Base-by-base conservation (phyloP, 225 moss, liverwort and hornwort species). In the Pseudisothecium myosuroides region DNA sequence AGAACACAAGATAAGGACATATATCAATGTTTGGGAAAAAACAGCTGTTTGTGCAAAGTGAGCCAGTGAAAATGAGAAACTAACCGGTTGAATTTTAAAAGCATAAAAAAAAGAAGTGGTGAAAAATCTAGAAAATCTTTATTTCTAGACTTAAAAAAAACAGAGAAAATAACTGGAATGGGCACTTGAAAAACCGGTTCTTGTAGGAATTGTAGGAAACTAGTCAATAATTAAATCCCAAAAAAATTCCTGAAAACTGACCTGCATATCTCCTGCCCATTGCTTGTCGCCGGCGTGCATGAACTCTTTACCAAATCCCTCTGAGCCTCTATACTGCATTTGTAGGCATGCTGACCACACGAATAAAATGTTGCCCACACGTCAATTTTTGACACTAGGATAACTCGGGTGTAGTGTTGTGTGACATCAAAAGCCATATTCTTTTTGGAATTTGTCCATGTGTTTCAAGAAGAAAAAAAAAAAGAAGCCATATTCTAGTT, bases 271-370 rank as follows among this genome's bases (percentile, higher is more conserved):
- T 74, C 79, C 93, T 65, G 89, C 96, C 96, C 96, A 96, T 84
- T 97, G 95, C 89, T 97, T 97, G 90, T 96, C 97, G 68, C 96
- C 96, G 14, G 94, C 93, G 85, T 96, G 97, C 43, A 98, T 60
- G 77, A 96, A 98, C 23, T 65, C 87, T 84, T 96, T 95, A 4
- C 97, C 97, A 86, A 97, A 97, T 29, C 97, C 97, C 26, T 94
- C 94, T 7, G 91, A 92, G 39, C 90, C 92, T 91, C 89, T 85
- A 9, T 89, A 92, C 65, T 91, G 43, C 63, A 92, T 19, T 87
- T 92, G 92, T 34, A 92, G 64, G 82, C 87, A 92, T 58, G 91
- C 91, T 92, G 43, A 32, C 11, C 81, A 49, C 76, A 67, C 21
- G 59, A 2, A 32, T 6, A n/a, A 59, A 54, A 15, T 13, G 14